phyloP scores from a whole-genome alignment of 805 yeast genomes.

The Komagataella pastoris region DNA sequence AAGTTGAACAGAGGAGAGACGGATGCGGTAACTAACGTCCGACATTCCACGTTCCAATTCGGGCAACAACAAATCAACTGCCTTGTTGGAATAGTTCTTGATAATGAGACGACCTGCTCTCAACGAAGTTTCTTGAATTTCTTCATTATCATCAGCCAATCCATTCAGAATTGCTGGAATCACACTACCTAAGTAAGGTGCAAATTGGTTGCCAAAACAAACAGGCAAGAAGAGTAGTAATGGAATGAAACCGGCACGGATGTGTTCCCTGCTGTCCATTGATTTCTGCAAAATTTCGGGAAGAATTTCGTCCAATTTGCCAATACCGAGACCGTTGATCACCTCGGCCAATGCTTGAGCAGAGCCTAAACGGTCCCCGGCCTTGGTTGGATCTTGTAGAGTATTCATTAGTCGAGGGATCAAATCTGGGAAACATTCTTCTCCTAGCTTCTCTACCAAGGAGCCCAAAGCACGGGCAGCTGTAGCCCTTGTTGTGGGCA shows the following conservation, averaged over 20 bases:
- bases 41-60: conserved; percentile 86
- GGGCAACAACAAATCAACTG: conserved; percentile 86
- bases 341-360: conserved; percentile 97
- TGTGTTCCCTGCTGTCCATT: conserved; percentile 46
- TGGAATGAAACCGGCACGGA: conserved; percentile 91
- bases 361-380: conserved; percentile 91
- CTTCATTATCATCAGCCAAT: conserved; percentile 80
- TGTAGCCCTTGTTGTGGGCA: conserved; percentile 91
- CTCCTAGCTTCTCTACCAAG: conserved; percentile 91
- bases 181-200: conserved; percentile 75
- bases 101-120: conserved; percentile 90
- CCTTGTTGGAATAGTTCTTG: conserved; percentile 79
- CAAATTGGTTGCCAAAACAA: conserved; percentile 82
- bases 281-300: conserved; percentile 72
- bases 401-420: conserved; percentile 70
- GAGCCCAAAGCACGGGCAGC: conserved; percentile 97
- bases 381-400: conserved; percentile 59
- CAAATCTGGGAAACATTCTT: conserved; percentile 85
- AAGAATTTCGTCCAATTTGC: conserved; percentile 77
- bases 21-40: conserved; percentile 71
- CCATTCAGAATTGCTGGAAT: conserved; percentile 91
- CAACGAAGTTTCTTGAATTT: conserved; percentile 77
- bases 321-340: conserved; percentile 78
- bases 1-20: conserved; percentile 87
- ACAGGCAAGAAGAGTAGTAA: conserved; percentile 82